Evolutionary conservation across 495 filamentous ascomycete species (phyloP), one percentile per base, ranked within the genome.

Genomic region (Wilcoxina mikolae): DNA sequence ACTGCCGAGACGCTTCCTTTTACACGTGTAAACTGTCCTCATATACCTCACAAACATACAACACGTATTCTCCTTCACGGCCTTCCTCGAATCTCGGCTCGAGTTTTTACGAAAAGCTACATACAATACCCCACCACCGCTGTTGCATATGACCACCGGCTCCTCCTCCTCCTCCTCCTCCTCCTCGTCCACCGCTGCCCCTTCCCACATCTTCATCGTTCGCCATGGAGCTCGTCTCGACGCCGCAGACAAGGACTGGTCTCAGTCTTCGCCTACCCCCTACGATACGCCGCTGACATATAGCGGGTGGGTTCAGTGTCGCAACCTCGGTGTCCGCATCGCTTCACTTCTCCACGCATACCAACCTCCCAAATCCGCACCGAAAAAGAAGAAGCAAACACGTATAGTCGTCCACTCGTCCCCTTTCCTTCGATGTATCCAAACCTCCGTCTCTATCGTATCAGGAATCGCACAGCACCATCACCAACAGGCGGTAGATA

Each of bases 201-300:
- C 64, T 47, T 55, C 59, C 18, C 56, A 60, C 46, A 51, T 66
- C 51, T 66, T 66, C 28, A 58, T 65, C 31, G 52, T 66, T 27
- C 64, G 64, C 33, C 91, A 99, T 68, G 91, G 91, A 58, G 81
- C 87, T 39, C 82, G 91, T 33, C 80, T 99, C 28, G 91, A 99
- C 67, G 85, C 85, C 42, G 86, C 87, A 56, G 87, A 96, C 71
- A 84, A 85, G 64, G 76, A 87, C 68, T 99, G 91, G 91, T 88
- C 95, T 69, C 74, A 95, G 11, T 82, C 85, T n/a, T 94, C 93
- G 3, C 82, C 88, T 2, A 90, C 85, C 2, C 93, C 91, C 3
- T 96, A 96, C 72, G 90, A 99, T 56, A 85, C 91, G 41, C 91
- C 93, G 39, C 75, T 99, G 44, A 95, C 89, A 15, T 96, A 95